These are phyloP conservation scores for Lagerstroemia speciosa DNA, from an alignment of 345 rosid species.

Conservation along the genomic window DNA sequence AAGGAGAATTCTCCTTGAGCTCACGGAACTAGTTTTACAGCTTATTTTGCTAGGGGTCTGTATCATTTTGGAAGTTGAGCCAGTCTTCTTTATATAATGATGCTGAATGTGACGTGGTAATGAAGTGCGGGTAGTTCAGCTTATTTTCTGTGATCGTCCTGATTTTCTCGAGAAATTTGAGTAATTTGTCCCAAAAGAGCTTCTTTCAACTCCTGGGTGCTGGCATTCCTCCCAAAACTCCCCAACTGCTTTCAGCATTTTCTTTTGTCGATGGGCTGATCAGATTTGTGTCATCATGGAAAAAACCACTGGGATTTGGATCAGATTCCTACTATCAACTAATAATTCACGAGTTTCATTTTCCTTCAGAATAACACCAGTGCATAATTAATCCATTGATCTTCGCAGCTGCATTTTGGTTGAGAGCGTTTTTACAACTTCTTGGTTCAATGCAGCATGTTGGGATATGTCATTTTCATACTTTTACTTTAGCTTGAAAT, in stretches of 20 bases:
- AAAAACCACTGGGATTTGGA: neutral
- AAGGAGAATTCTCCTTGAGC: neutral
- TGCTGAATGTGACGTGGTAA: neutral
- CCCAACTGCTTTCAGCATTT: neutral
- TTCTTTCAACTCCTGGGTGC: neutral
- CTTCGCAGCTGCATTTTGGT: neutral
- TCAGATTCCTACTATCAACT: neutral
- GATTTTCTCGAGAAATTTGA: neutral
- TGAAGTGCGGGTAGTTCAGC: neutral
- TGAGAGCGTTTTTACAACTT: neutral
- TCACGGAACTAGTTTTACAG: neutral
- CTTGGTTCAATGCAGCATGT: neutral
- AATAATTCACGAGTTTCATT: no score
- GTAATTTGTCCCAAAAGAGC: neutral
- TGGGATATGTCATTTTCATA: neutral
- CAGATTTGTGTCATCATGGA: neutral
- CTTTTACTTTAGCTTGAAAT: neutral
- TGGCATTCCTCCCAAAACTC: neutral
- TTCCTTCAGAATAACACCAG: neutral
- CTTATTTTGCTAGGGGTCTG: neutral
- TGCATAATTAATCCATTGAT: neutral
- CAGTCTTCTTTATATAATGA: neutral
- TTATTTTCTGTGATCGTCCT: neutral
- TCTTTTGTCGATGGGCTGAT: neutral
- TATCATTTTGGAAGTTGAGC: neutral